Evolutionary conservation across 768 basidiomycete species (phyloP).

Genomic region (Sutorius australiensis): DNA sequence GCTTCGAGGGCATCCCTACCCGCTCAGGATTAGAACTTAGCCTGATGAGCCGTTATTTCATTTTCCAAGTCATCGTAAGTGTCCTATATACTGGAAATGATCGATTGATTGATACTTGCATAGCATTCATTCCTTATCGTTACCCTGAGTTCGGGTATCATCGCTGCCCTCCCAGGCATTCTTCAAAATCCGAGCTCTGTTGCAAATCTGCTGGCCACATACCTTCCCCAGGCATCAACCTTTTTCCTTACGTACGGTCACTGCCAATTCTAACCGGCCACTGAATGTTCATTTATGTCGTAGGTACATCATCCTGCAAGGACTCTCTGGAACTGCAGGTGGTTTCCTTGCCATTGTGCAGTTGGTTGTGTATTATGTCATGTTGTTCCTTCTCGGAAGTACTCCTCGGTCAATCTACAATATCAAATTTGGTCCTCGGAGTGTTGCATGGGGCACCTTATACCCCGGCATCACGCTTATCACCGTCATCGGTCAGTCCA

Average conservation of each 20-base stretch:
- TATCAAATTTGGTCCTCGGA: conserved; percentile 72
- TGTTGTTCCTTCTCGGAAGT: conserved; percentile 79
- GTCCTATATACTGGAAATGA: background rate
- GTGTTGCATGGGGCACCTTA: conserved; percentile 71
- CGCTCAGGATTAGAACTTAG: conserved; percentile 80
- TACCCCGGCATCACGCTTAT: conserved; percentile 73
- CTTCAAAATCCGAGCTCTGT: conserved; percentile 64
- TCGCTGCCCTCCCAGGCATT: conserved; percentile 62
- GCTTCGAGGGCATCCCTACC: conserved; percentile 89
- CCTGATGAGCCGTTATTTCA: conserved; percentile 88
- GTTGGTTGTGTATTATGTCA: conserved; percentile 85
- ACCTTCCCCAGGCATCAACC: conserved; percentile 79
- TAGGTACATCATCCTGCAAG: conserved; percentile 77
- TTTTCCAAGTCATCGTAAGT: conserved; percentile 88
- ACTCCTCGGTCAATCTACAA: conserved; percentile 82
- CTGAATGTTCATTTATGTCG: background rate
- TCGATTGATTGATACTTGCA: background rate
- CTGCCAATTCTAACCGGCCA: background rate
- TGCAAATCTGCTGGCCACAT: conserved; percentile 66
- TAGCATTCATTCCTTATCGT: conserved; percentile 89
- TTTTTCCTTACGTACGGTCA: conserved; percentile 80
- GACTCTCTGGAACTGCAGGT: conserved; percentile 72
- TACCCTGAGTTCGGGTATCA: conserved; percentile 69
- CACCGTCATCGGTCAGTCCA: conserved; percentile 69
- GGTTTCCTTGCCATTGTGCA: conserved; percentile 78